Base-by-base conservation (phyloP, 2,329 filamentous ascomycete species). In the Blastomyces gilchristii region DNA sequence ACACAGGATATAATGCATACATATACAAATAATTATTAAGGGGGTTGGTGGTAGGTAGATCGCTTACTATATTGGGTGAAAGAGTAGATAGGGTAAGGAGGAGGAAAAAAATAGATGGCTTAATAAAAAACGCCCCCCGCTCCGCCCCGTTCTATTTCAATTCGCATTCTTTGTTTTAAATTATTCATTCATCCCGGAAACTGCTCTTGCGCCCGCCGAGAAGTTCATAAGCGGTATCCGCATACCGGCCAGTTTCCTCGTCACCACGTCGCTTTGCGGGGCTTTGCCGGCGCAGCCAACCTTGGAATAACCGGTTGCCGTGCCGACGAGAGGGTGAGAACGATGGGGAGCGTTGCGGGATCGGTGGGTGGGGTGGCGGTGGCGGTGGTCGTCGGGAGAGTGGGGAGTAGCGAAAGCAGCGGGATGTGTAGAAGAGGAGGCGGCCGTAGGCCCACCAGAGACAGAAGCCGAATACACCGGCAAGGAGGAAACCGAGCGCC, bases 381-480 rank as follows among this genome's bases (percentile, higher is more conserved):
- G 18, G 57, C 22, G 52, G 45, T 39, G 49, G 52, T 16, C 28
- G 49, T 18, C 47, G 49, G 22, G 60, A 72, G 64, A 41, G 70
- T 69, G 37, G 75, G 12, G 71, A 66, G 68, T 76, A 76, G 37
- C 75, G 73, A 65, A 72, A 74, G 65, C 77, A 77, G 63, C 74
- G 73, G 18, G 74, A 69, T 45, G 76, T 73, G 41, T 77, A 67
- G 65, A 79, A 70, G 57, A 79, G 68, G 28, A 80, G 66, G 4
- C 80, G 79, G 37, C 77, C 77, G 65, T 83, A 84, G 31, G 76
- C 71, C 76, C 77, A 81, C 79, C 80, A 84, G 62, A 79, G 71
- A 49, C 74, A 69, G 63, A 80, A 74, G 18, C 81, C 77, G 25
- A 82, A 73, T 31, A 78, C 69, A 52, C 76, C 77, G 34, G 79